Evolutionary conservation across 352 stramenopile species (phyloP), one percentile per base, ranked within the genome.

Genomic region (Albugo candida): DNA sequence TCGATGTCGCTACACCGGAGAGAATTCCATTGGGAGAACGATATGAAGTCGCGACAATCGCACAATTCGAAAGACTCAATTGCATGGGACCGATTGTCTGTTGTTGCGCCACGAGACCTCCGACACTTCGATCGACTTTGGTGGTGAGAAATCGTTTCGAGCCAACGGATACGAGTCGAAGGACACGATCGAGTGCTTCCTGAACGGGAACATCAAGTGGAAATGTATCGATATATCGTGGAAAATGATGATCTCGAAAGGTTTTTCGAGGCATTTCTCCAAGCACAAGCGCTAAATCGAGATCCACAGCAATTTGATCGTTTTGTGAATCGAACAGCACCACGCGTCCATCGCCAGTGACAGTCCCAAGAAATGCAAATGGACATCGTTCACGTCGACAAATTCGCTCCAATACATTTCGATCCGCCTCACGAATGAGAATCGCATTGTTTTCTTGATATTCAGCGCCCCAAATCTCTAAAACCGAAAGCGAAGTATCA

Each of bases 361-460:
- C 95, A 45, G 93, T 72, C 24, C 95, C 95, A 5, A 99, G 63
- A 35, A 98, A 76, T 17, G 85, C 66, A 52, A 97, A 94, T 24
- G 92, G 92, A 51, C 95, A 98, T 54, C 98, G 97, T 70, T 99
- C 96, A 40, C 96, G 82, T 46, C 83, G 73, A 35, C 92, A 96
- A 52, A 99, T 97, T 54, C 80, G 73, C 56, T 93, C 61, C 55
- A 99, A 96, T 8, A 97, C 52, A 6, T 92, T 77, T 5, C 81
- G 65, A 51, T 96, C 79, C 41, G 92, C 70, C 6, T 87, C 74
- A 42, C 75, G 71, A 41, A 99, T 82, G 20, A 99, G 65, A 17
- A 99, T 64, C 18, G 89, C 94, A 57, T 98, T 97, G 60, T 99
- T 99, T 64, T 99, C 96, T 71, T 99, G 96, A 69, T 99, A 99